These are phyloP conservation scores for Talaromyces sp. DNA, from an alignment of 2,329 filamentous ascomycete genomes.

Conservation along the genomic window DNA sequence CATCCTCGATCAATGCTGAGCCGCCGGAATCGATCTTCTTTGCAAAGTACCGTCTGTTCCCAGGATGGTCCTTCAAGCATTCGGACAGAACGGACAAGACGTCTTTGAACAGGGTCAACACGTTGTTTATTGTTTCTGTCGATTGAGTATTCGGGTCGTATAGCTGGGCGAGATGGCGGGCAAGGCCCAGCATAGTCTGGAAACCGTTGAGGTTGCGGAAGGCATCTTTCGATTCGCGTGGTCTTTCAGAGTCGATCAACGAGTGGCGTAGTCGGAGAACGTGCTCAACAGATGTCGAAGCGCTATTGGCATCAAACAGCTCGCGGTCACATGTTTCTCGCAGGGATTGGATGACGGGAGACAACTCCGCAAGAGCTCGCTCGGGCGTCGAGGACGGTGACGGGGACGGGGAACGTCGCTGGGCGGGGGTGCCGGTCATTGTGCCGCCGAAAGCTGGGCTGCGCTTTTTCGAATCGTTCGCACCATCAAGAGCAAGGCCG, in stretches of 20 bases:
- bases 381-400: conserved; percentile 2
- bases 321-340: conserved; percentile 25
- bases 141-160: conserved; percentile 60
- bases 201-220: conserved; percentile 80
- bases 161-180: conserved; percentile 67
- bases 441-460: conserved; percentile 2
- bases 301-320: conserved; percentile 25
- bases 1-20: conserved; percentile 70
- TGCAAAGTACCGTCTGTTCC: conserved; percentile 83
- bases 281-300: conserved; percentile 46
- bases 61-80: conserved; percentile 69
- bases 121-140: conserved; percentile 56
- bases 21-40: conserved; percentile 69
- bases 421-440: conserved; percentile 9
- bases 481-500: neutral
- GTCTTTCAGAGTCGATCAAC: conserved; percentile 48
- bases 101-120: conserved; percentile 62
- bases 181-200: conserved; percentile 61
- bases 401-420: conserved; percentile 6
- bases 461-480: neutral
- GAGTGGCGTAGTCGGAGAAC: conserved; percentile 63
- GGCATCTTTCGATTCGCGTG: conserved; percentile 61
- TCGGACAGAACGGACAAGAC: conserved; percentile 60
- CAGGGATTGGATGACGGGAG: conserved; percentile 28
- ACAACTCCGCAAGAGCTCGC: conserved; percentile 5